phyloP scores from a whole-genome alignment of 345 rosid species.

The Theobroma cacao region DNA sequence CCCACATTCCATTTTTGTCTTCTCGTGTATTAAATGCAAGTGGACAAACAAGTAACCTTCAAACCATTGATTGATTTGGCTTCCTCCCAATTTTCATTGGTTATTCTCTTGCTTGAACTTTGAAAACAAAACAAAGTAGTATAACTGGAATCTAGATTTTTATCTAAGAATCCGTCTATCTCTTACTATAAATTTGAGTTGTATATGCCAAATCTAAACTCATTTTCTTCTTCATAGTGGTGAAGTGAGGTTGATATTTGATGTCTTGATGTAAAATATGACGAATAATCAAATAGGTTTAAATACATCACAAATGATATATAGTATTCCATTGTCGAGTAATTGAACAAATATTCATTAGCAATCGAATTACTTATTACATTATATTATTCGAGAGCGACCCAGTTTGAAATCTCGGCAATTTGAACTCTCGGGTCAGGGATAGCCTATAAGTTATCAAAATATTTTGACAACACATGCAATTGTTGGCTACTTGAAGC shows the following conservation, averaged over 20 bases:
- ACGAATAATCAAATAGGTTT: not conserved
- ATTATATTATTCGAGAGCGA: not conserved
- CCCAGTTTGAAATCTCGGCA: too few relatives aligned
- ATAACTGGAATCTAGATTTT: too few relatives aligned
- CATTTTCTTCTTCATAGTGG: not conserved
- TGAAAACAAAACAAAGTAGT: too few relatives aligned
- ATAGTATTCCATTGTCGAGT: too few relatives aligned
- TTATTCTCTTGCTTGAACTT: not conserved
- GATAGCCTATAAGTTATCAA: too few relatives aligned
- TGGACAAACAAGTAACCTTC: not conserved
- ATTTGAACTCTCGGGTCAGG: too few relatives aligned
- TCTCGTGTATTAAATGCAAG: not conserved
- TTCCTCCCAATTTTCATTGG: not conserved
- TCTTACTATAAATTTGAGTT: not conserved
- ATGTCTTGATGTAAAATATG: not conserved
- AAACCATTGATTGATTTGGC: not conserved
- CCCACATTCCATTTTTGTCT: not conserved
- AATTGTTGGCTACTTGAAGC: too few relatives aligned
- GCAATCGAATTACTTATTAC: not conserved
- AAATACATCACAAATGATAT: too few relatives aligned
- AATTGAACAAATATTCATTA: not conserved
- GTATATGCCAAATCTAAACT: not conserved
- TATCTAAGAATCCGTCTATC: too few relatives aligned
- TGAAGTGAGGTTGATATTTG: not conserved
- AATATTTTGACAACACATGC: too few relatives aligned